Conservation (phyloP, 1,284 basidiomycete species). For the Moesziomyces antarcticus region DNA sequence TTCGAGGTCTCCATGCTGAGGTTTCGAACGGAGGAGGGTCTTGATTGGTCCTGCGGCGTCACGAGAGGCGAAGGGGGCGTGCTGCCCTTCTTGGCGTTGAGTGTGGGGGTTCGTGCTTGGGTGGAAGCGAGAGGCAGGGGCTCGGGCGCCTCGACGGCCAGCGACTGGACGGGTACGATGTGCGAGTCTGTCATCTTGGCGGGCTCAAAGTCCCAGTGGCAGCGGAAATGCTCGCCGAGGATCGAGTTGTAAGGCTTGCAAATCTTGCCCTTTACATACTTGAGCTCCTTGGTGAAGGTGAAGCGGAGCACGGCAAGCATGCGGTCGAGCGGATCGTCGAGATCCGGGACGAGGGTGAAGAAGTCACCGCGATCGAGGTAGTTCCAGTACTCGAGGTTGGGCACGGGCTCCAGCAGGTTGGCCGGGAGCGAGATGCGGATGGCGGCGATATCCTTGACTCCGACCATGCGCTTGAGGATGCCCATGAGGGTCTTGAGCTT, state of each 20-base stretch:
- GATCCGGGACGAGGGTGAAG: constrained; percentile 85
- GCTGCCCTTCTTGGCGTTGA: constrained; percentile 37
- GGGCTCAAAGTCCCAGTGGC: constrained; percentile 63
- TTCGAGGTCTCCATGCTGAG: constrained; percentile 25
- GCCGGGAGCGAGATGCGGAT: constrained; percentile 65
- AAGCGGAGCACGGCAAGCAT: constrained; percentile 92
- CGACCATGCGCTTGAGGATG: constrained; percentile 64
- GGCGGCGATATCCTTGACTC: constrained; percentile 65
- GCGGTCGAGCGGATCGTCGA: constrained; percentile 86
- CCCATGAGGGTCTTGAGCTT: constrained; percentile 64
- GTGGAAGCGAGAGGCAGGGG: constrained; percentile 28
- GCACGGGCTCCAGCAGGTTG: constrained; percentile 64
- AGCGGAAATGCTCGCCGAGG: constrained; percentile 64
- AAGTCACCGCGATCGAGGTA: constrained; percentile 93
- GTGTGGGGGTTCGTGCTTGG: constrained; percentile 22
- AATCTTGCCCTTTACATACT: constrained; percentile 85
- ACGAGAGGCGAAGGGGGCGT: constrained; percentile 37
- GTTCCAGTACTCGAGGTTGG: constrained; percentile 71
- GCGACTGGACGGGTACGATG: constrained; percentile 44
- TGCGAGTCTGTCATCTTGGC: constrained; percentile 44
- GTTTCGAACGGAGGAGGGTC: constrained; percentile 38
- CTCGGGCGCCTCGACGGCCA: constrained; percentile 30
- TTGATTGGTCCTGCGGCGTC: constrained; percentile 35
- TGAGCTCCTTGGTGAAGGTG: constrained; percentile 89
- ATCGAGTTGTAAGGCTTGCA: constrained; percentile 84